Conservation (phyloP, 2,329 filamentous ascomycete genomes). For the Venturia carpophila region DNA sequence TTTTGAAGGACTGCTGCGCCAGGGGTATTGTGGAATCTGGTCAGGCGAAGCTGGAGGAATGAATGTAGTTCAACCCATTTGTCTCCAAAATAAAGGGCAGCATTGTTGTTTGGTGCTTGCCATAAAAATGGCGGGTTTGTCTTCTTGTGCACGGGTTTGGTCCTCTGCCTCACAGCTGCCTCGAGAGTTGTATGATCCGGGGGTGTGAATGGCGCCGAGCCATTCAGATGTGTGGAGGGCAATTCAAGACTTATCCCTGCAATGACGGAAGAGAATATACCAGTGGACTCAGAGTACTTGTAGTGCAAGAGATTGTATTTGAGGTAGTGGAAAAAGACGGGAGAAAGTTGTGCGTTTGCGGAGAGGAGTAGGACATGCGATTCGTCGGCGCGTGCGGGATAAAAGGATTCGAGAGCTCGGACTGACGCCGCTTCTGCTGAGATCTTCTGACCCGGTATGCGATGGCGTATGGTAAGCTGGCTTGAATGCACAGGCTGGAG, state of each 20-base stretch:
- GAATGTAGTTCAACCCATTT: conserved; percentile 82
- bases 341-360: conserved; percentile 69
- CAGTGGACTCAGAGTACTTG: conserved; percentile 53
- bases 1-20: conserved; percentile 37
- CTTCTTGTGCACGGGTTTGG: conserved; percentile 26
- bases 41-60: conserved; percentile 60
- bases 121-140: conserved; percentile 62
- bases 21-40: conserved; percentile 26
- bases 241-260: conserved; percentile 75
- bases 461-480: conserved; percentile 62
- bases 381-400: conserved; percentile 55
- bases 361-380: conserved; percentile 81
- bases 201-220: conserved; percentile 46
- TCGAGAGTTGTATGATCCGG: conserved; percentile 35
- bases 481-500: conserved; percentile 26
- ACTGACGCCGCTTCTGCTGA: conserved; percentile 63
- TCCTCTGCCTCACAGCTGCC: conserved; percentile 22
- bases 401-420: conserved; percentile 80
- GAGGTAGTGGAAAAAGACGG: conserved; percentile 78
- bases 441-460: conserved; percentile 54
- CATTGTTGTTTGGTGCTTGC: conserved; percentile 77
- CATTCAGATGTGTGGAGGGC: conserved; percentile 57
- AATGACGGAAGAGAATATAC: conserved; percentile 46
- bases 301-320: conserved; percentile 73
- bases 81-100: conserved; percentile 72